Conservation (phyloP, 1,284 basidiomycete species). For the Sporisorium reilianum region DNA sequence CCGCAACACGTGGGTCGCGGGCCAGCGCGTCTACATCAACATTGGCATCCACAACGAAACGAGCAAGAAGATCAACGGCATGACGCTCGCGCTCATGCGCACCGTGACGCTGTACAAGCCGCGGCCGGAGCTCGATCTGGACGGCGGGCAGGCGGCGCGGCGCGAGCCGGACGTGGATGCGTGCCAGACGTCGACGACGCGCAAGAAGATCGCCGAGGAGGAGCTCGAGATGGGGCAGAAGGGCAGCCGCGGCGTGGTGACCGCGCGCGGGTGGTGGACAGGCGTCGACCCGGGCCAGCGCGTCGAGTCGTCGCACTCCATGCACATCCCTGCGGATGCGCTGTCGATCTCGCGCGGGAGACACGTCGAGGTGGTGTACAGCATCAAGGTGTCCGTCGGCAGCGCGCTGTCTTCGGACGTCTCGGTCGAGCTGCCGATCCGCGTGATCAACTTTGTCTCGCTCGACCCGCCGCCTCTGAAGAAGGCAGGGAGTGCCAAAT, state of each 20-base stretch:
- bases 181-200: constrained; percentile 58
- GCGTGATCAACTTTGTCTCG: constrained; percentile 82
- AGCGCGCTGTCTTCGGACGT: constrained; percentile 78
- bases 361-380: constrained; percentile 84
- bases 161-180: constrained; percentile 61
- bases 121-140: constrained; percentile 71
- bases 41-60: constrained; percentile 81
- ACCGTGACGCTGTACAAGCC: constrained; percentile 80
- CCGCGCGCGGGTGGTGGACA: constrained; percentile 66
- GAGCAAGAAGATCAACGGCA: constrained; percentile 72
- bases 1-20: constrained; percentile 84
- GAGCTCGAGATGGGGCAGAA: constrained; percentile 63
- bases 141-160: constrained; percentile 10
- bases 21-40: constrained; percentile 82
- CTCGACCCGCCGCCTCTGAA: constrained; percentile 78
- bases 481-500: constrained; percentile 21
- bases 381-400: constrained; percentile 79
- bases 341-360: constrained; percentile 80
- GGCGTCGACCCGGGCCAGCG: constrained; percentile 58
- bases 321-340: constrained; percentile 74
- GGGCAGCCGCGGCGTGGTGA: constrained; percentile 57
- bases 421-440: constrained; percentile 78
- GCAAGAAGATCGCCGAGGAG: constrained; percentile 64
- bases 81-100: constrained; percentile 79
- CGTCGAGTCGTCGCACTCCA: constrained; percentile 63